Conservation (phyloP, 148 eudicot genomes). For the Nyssa sinensis region DNA sequence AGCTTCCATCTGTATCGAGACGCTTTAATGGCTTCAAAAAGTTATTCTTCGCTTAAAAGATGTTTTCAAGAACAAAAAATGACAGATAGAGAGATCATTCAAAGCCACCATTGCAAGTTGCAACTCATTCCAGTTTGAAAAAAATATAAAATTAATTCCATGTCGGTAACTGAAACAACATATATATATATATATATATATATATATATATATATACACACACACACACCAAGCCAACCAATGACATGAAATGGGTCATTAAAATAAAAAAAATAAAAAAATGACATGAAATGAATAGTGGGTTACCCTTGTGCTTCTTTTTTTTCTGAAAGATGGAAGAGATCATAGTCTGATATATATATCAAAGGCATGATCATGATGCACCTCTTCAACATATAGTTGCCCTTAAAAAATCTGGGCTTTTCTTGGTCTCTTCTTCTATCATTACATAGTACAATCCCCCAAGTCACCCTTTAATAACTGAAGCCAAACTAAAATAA, state of each 20-base stretch:
- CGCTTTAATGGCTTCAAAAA: neutral
- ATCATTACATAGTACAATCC: conserved; percentile 5
- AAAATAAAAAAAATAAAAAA: too few relatives aligned
- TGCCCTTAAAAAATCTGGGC: conserved; percentile 47
- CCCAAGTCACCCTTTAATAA: conserved; percentile 11
- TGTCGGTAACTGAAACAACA: too few relatives aligned
- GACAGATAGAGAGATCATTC: conserved; percentile 1
- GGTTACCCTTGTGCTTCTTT: too few relatives aligned
- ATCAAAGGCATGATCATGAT: neutral
- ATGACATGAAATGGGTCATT: conserved; percentile 18
- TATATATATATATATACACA: too few relatives aligned
- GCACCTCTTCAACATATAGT: neutral
- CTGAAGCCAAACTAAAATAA: conserved; percentile 31
- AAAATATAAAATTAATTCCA: neutral
- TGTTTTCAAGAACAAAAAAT: too few relatives aligned
- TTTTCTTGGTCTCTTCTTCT: conserved; percentile 13
- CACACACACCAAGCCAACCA: conserved; percentile 29
- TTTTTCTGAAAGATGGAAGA: neutral
- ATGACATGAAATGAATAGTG: too few relatives aligned
- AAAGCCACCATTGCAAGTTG: neutral
- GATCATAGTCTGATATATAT: neutral
- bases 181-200: too few relatives aligned
- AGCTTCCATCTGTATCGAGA: neutral
- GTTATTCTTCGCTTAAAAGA: neutral
- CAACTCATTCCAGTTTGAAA: neutral